Percentiles rank a stretch among this genome's conserved stretches.
phyloP scores from a whole-genome alignment of 2,329 filamentous ascomycete species.

The Cyphellophora europaea region DNA sequence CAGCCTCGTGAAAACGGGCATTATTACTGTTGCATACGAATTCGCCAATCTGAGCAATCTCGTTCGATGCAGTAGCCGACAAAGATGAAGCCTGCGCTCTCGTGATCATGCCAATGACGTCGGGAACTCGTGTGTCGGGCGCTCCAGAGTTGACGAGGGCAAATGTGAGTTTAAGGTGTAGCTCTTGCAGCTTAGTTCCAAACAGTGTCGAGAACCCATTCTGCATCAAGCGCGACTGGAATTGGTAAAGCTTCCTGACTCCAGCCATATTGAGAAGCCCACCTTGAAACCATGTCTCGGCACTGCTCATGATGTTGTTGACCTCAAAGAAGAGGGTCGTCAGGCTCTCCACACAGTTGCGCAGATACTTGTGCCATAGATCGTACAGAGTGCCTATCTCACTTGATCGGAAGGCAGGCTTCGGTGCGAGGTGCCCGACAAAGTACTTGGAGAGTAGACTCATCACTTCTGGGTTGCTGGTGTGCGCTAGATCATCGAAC shows the following conservation, averaged over 20 bases:
- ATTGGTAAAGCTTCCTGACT: constrained; percentile 8
- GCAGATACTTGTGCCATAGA: constrained; percentile 10
- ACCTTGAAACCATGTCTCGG: constrained; percentile 11
- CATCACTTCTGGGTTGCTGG: constrained; percentile 9
- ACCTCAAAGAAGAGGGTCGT: constrained; percentile 11
- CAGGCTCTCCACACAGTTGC: constrained; percentile 8
- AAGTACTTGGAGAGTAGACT: constrained; percentile 10
- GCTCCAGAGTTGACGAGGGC: constrained; percentile 7
- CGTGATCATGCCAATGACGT: constrained; percentile 12
- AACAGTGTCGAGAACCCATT: constrained; percentile 9
- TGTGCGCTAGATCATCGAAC: constrained; percentile 8
- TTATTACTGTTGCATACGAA: too few species aligned
- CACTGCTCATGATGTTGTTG: constrained; percentile 8
- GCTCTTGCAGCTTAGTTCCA: constrained; percentile 9
- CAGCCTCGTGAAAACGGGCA: too few species aligned
- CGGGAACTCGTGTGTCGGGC: constrained; percentile 6
- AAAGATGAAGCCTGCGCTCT: too few species aligned
- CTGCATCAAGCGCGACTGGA: constrained; percentile 9
- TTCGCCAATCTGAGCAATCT: too few species aligned
- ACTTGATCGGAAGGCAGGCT: constrained; percentile 7
- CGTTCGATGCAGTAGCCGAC: too few species aligned
- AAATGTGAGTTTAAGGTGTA: constrained; percentile 10
- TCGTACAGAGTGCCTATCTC: constrained; percentile 10
- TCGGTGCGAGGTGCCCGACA: constrained; percentile 8
- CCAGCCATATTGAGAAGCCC: too few species aligned